Conservation (phyloP, 495 filamentous ascomycete species). For the Bryoglossum gracile region DNA sequence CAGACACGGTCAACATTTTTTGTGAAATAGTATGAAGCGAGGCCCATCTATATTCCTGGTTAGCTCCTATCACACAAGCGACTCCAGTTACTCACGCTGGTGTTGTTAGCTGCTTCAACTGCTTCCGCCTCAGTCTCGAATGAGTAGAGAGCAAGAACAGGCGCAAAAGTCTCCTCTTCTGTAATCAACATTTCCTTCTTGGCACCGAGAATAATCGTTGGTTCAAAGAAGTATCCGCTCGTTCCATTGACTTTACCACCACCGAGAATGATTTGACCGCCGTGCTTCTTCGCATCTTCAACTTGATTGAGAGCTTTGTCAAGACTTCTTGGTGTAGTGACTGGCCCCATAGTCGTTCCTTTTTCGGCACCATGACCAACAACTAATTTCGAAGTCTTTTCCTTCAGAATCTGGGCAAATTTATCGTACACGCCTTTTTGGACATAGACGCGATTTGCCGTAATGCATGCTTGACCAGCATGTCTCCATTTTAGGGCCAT, state of each 20-base stretch:
- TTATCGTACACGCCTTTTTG: conserved; percentile 49
- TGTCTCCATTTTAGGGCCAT: conserved; percentile 57
- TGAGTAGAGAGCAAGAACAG: conserved; percentile 56
- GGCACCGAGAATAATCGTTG: conserved; percentile 58
- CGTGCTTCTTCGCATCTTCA: conserved; percentile 53
- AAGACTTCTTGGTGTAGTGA: conserved; percentile 56
- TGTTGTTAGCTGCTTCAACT: conserved; percentile 53
- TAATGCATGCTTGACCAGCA: conserved; percentile 66
- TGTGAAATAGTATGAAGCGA: conserved; percentile 67
- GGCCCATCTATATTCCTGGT: conserved; percentile 42
- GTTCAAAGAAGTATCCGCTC: conserved; percentile 64
- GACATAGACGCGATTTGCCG: conserved; percentile 66
- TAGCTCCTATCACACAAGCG: conserved; percentile 3
- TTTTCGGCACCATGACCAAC: conserved; percentile 56
- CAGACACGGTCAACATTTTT: conserved; percentile 66
- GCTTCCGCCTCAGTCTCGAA: conserved; percentile 68
- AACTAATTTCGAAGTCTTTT: conserved; percentile 47
- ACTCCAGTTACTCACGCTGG: conserved; percentile 43
- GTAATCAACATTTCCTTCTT: conserved; percentile 58
- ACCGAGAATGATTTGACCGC: conserved; percentile 52
- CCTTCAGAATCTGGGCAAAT: conserved; percentile 48
- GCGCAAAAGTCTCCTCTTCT: conserved; percentile 64
- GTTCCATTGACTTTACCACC: conserved; percentile 42
- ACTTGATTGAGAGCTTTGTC: conserved; percentile 57
- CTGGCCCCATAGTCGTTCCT: conserved; percentile 57